These are phyloP conservation scores for Stylosanthes scabra DNA, from an alignment of 331 rosid genomes.

Conservation along the genomic window DNA sequence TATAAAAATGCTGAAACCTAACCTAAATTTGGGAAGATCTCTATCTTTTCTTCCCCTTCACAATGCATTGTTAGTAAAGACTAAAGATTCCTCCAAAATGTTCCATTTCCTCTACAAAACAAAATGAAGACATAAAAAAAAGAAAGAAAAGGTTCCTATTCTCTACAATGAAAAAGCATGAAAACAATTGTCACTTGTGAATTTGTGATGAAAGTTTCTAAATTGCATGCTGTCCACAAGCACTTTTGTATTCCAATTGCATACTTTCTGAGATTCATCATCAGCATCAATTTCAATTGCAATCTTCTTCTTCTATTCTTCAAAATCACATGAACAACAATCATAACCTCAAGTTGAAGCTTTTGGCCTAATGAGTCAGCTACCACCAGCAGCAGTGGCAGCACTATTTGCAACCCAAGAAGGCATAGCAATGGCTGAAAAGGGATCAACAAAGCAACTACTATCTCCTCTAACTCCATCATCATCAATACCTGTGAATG, in stretches of 20 bases:
- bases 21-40: slow-evolving; percentile 34
- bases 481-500: background rate
- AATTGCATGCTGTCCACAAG: too few relatives aligned
- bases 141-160: slow-evolving; percentile 18
- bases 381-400: slow-evolving; percentile 59
- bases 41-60: slow-evolving; percentile 25
- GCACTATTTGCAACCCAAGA: slow-evolving; percentile 57
- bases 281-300: too few relatives aligned
- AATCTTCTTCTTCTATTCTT: too few relatives aligned
- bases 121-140: background rate
- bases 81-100: slow-evolving; percentile 43
- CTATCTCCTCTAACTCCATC: slow-evolving; percentile 49
- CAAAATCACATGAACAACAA: background rate
- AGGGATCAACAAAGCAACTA: slow-evolving; percentile 55
- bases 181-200: background rate
- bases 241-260: too few relatives aligned
- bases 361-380: slow-evolving; percentile 41
- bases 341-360: too few relatives aligned
- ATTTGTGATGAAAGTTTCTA: too few relatives aligned
- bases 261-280: too few relatives aligned
- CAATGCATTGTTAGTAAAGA: slow-evolving; percentile 38
- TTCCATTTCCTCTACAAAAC: slow-evolving; percentile 39
- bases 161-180: slow-evolving; percentile 39
- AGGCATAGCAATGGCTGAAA: slow-evolving; percentile 56
- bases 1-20: slow-evolving; percentile 36